These are phyloP conservation scores for Phialophora chinensis DNA, from an alignment of 2,329 filamentous ascomycete genomes.

Conservation along the genomic window DNA sequence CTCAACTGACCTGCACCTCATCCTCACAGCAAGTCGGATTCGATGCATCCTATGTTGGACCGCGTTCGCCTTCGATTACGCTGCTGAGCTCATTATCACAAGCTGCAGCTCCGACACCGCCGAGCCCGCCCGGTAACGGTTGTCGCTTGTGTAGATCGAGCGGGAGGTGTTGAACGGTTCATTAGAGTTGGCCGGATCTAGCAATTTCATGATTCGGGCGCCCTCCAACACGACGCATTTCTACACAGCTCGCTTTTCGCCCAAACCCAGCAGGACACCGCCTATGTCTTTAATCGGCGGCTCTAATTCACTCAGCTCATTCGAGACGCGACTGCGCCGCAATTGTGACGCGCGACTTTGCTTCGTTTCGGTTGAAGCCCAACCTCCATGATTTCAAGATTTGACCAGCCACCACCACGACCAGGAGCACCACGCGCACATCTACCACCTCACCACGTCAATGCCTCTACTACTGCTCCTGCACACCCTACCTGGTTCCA, in stretches of 20 bases:
- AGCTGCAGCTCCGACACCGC: slow-evolving; percentile 21
- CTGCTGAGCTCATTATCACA: slow-evolving; percentile 5
- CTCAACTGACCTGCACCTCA: not conserved
- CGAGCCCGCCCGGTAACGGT: slow-evolving; percentile 6
- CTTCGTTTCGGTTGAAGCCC: slow-evolving; percentile 25
- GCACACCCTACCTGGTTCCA: slow-evolving; percentile 19
- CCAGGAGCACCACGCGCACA: slow-evolving; percentile 26
- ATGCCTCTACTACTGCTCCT: slow-evolving; percentile 32
- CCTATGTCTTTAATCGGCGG: slow-evolving; percentile 13
- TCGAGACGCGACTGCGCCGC: slow-evolving; percentile 27
- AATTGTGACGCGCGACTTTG: slow-evolving; percentile 21
- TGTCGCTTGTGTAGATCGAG: slow-evolving; percentile 10
- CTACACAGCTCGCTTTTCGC: slow-evolving; percentile 7
- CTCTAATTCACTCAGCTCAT: slow-evolving; percentile 1
- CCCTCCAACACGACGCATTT: slow-evolving; percentile 18
- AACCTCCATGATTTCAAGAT: slow-evolving; percentile 36
- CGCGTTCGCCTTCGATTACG: not conserved
- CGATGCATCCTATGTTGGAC: not conserved
- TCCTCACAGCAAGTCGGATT: not conserved
- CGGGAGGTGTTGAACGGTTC: not conserved
- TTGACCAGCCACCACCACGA: slow-evolving; percentile 33
- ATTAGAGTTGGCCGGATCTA: slow-evolving; percentile 21
- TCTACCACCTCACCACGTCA: slow-evolving; percentile 26
- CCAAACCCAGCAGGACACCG: not conserved
- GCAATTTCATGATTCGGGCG: slow-evolving; percentile 21